These are phyloP conservation scores for Talaromyces piceae DNA, from an alignment of 2,329 filamentous ascomycete genomes.

Conservation along the genomic window DNA sequence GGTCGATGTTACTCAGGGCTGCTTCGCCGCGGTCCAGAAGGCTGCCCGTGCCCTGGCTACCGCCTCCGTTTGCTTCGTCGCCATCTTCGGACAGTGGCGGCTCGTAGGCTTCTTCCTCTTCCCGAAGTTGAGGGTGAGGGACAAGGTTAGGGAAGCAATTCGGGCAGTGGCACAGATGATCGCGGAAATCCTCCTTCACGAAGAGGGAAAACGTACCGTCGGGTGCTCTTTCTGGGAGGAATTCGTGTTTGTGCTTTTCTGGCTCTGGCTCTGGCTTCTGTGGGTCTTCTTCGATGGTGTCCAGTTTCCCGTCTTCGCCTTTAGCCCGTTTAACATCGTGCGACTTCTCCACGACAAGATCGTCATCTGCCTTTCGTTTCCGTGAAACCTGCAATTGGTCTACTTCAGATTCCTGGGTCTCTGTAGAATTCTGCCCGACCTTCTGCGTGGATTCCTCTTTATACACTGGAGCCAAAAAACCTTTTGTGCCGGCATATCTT, in stretches of 20 bases:
- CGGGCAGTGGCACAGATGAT: slow-evolving; percentile 72
- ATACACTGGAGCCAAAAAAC: slow-evolving; percentile 71
- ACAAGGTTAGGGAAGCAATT: slow-evolving; percentile 69
- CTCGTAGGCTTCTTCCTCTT: slow-evolving; percentile 92
- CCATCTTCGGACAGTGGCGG: slow-evolving; percentile 67
- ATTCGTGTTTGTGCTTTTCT: slow-evolving; percentile 53
- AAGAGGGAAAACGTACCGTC: slow-evolving; percentile 69
- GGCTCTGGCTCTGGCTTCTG: slow-evolving; percentile 16
- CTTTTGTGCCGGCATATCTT: slow-evolving; percentile 68
- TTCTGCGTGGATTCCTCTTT: slow-evolving; percentile 20
- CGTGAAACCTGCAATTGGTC: slow-evolving; percentile 35
- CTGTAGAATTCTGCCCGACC: background rate
- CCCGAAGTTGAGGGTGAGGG: slow-evolving; percentile 70
- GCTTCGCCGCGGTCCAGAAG: slow-evolving; percentile 88
- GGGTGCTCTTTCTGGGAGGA: slow-evolving; percentile 50
- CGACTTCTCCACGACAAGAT: slow-evolving; percentile 28
- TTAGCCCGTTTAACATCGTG: slow-evolving; percentile 41
- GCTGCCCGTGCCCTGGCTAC: slow-evolving; percentile 66
- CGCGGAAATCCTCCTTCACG: slow-evolving; percentile 69
- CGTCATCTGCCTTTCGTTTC: slow-evolving; percentile 60
- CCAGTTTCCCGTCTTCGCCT: slow-evolving; percentile 30
- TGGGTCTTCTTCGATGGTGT: slow-evolving; percentile 15
- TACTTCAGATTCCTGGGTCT: slow-evolving; percentile 11
- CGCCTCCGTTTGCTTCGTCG: slow-evolving; percentile 42
- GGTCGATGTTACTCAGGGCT: slow-evolving; percentile 82